Conservation (phyloP, 2,329 filamentous ascomycete species). For the Furcasterigmium furcatum region DNA sequence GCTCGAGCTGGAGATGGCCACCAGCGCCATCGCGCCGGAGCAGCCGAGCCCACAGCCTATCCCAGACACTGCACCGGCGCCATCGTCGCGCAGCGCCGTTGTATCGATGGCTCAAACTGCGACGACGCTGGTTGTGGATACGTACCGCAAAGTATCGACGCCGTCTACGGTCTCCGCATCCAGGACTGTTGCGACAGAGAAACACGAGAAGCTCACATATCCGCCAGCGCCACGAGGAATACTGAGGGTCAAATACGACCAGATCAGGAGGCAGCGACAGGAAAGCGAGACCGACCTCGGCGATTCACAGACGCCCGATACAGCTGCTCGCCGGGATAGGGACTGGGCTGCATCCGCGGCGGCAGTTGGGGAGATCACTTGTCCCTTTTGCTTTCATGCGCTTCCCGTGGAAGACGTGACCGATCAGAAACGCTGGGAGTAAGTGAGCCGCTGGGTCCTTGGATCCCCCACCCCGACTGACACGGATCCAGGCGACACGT, state of each 20-base stretch:
- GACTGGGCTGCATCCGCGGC: constrained; percentile 6
- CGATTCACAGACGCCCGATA: too few species aligned
- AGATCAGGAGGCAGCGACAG: constrained; percentile 1
- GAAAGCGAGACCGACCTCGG: too few species aligned
- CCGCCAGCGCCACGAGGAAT: background rate
- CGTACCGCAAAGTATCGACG: background rate
- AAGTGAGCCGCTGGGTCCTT: background rate
- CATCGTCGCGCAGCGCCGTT: too few species aligned
- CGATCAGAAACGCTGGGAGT: constrained; percentile 1
- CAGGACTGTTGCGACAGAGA: background rate
- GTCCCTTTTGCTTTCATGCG: constrained; percentile 1
- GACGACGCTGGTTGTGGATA: background rate
- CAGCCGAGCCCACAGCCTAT: too few species aligned
- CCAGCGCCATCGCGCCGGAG: too few species aligned
- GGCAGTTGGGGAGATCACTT: constrained; percentile 2
- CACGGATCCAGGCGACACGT: background rate
- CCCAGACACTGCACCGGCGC: too few species aligned
- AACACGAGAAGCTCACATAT: constrained; percentile 2
- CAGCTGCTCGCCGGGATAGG: too few species aligned
- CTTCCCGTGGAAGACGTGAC: background rate
- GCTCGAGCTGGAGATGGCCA: too few species aligned
- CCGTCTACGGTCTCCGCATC: background rate
- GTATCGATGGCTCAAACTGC: background rate
- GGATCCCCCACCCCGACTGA: too few species aligned
- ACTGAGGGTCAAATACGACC: background rate